Evolutionary conservation across 257 asterid species (phyloP).

Genomic region (Nicotiana otophora): DNA sequence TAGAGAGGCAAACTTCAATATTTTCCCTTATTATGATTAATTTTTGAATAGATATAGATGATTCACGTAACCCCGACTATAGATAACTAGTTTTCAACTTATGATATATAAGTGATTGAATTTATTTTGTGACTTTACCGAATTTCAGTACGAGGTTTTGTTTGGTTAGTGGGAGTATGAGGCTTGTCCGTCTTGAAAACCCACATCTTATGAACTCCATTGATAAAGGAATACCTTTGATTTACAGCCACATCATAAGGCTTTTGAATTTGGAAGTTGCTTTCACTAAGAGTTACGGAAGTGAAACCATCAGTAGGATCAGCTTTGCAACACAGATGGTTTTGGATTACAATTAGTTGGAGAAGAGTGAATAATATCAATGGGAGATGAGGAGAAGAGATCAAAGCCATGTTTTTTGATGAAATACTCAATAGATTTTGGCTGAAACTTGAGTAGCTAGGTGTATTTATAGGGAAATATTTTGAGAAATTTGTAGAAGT

Average conservation of each 20-base stretch:
- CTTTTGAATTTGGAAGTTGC: conserved; percentile 13
- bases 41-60: too few relatives aligned
- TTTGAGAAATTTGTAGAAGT: not conserved
- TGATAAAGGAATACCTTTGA: conserved; percentile 16
- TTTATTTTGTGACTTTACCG: not conserved
- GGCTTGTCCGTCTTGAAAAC: conserved; percentile 23
- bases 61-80: too few relatives aligned
- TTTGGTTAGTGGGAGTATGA: conserved; percentile 7
- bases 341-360: not conserved
- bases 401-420: not conserved
- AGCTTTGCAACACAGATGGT: not conserved
- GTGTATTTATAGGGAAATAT: not conserved
- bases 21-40: too few relatives aligned
- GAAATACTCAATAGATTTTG: not conserved
- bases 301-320: conserved; percentile 17
- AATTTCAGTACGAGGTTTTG: conserved; percentile 18
- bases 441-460: not conserved
- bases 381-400: not conserved
- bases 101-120: too few relatives aligned
- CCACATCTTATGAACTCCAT: conserved; percentile 23
- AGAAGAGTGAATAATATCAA: not conserved
- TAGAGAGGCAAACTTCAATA: too few relatives aligned
- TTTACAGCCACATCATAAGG: conserved; percentile 18
- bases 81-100: too few relatives aligned
- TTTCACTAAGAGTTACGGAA: not conserved